Evolutionary conservation across 2,329 filamentous ascomycete species (phyloP), one percentile per base, ranked within the genome.

Genomic region (Didymosphaeria variabile): DNA sequence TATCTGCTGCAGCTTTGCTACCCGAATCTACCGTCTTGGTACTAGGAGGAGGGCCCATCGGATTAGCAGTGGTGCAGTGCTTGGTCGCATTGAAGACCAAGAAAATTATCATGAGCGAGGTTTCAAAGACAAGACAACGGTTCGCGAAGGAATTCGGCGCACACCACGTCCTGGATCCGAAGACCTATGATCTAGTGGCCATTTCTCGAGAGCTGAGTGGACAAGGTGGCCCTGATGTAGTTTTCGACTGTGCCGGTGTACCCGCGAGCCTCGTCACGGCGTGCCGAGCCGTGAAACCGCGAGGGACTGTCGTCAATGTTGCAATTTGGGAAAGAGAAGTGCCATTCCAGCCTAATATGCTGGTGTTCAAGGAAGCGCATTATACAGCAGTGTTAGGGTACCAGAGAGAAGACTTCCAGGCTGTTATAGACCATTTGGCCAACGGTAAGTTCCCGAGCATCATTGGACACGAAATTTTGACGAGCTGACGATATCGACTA

Each of bases 231-330:
- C 85, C 84, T 1, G 84, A 88, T 67, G 79, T 89, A 1, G 84
- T 86, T 0, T 88, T 89, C 63, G 87, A 90, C 63, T 87, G 86
- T 34, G 87, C 87, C 0, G 88, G 88, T 7, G 85, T 89, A 21
- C 80, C 84, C n/a, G 79, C 79, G 0, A 84, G 74, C 55, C 57
- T 78, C 10, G 68, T 58, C 17, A 77, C 79, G 61, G 66, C 86
- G 76, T 66, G 86, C 44, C 73, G 80, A 21, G 80, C 84, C 0
- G 83, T 87, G 2, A 79, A 82, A 52, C 79, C 82, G 0, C 79
- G 84, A 38, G 88, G 87, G 0, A 86, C 85, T 0, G 80, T 90
- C 0, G 82, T 90, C 2, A 90, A 90, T 62, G 82, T 90, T n/a
- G 86, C 88, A 0, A 85, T 90, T 3, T 90, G 86, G 86, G 86